These are phyloP conservation scores for Malassezia yamatoensis DNA, from an alignment of 1,284 basidiomycete genomes.

Conservation along the genomic window DNA sequence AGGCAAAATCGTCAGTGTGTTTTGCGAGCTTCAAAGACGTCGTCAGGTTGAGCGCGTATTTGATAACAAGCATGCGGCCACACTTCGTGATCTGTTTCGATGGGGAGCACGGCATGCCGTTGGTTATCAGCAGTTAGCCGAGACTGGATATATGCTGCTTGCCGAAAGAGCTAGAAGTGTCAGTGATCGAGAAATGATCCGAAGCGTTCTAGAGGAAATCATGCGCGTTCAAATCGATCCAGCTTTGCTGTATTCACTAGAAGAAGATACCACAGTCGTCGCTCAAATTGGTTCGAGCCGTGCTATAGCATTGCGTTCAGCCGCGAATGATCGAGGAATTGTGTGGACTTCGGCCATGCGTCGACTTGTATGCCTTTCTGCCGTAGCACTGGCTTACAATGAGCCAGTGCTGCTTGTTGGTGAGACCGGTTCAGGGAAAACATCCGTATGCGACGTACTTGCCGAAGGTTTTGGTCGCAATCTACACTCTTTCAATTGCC, in stretches of 20 bases:
- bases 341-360: constrained; percentile 92
- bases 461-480: constrained; percentile 60
- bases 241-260: constrained; percentile 53
- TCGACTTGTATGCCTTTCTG: constrained; percentile 72
- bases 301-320: constrained; percentile 33
- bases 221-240: constrained; percentile 76
- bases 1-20: constrained; percentile 79
- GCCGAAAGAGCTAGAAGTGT: constrained; percentile 75
- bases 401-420: constrained; percentile 96
- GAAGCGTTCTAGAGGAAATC: constrained; percentile 78
- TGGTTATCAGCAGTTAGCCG: constrained; percentile 81
- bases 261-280: constrained; percentile 31
- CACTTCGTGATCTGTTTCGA: constrained; percentile 88
- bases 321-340: constrained; percentile 52
- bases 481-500: constrained; percentile 78
- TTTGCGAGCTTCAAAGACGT: constrained; percentile 82
- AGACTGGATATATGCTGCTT: constrained; percentile 94
- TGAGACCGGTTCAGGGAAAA: constrained; percentile 95
- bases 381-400: constrained; percentile 72
- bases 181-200: constrained; percentile 80
- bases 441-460: constrained; percentile 85
- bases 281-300: constrained; percentile 26
- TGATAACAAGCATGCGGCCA: constrained; percentile 93
- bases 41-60: constrained; percentile 84
- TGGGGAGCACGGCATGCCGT: constrained; percentile 82